phyloP scores from a whole-genome alignment of 2,329 filamentous ascomycete species.

The Scytalidium lignicola region DNA sequence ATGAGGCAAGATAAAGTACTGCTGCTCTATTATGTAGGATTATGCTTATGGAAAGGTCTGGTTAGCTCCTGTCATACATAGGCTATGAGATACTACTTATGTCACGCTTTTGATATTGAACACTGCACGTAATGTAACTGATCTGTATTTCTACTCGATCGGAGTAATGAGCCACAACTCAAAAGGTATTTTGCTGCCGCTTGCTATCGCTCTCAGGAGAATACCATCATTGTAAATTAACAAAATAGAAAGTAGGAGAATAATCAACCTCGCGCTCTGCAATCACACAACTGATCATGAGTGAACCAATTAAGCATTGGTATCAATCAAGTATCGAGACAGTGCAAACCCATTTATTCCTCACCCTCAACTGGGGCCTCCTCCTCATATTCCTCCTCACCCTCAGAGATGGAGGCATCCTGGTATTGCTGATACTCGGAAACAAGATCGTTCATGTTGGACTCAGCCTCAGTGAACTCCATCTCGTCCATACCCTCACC shows the following conservation, averaged over 20 bases:
- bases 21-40: no score
- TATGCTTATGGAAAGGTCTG: no score
- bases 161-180: background rate
- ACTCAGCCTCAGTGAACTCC: constrained; percentile 99
- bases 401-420: constrained; percentile 95
- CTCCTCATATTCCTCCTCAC: constrained; percentile 86
- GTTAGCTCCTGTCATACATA: no score
- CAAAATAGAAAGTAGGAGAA: background rate
- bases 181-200: background rate
- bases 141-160: background rate
- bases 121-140: background rate
- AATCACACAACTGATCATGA: background rate
- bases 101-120: no score
- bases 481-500: constrained; percentile 99
- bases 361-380: constrained; percentile 74
- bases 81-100: no score
- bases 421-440: constrained; percentile 99
- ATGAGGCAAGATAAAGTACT: no score
- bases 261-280: background rate
- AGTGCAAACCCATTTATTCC: constrained; percentile 22
- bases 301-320: no score
- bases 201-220: background rate
- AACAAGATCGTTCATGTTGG: constrained; percentile 99
- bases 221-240: background rate
- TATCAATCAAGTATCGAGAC: background rate